Percentiles rank a stretch among this genome's conserved stretches.
phyloP scores from a whole-genome alignment of 495 filamentous ascomycete genomes.

The Talaromyces ruber region DNA sequence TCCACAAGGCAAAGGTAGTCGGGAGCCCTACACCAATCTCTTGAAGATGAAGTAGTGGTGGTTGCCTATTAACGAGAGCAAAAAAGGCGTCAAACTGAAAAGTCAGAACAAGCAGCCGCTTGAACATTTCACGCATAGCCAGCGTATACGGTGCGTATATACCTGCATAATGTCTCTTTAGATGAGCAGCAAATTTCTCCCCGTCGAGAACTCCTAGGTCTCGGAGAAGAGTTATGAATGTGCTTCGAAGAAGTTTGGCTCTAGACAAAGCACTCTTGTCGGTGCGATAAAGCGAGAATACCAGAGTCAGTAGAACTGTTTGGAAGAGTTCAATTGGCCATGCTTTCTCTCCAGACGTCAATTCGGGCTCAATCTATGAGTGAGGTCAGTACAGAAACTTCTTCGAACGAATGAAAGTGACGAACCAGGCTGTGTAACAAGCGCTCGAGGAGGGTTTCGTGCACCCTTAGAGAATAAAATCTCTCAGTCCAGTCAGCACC shows the following conservation, averaged over 20 bases:
- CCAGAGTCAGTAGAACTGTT: not conserved
- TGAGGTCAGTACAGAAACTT: not conserved
- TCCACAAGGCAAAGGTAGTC: slow-evolving; percentile 1
- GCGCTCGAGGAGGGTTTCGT: slow-evolving; percentile 1
- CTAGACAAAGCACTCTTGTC: not conserved
- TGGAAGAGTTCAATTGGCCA: slow-evolving; percentile 4
- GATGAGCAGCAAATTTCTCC: not conserved
- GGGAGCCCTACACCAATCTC: not conserved
- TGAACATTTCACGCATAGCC: not conserved
- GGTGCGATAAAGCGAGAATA: slow-evolving; percentile 3
- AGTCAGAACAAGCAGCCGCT: not conserved
- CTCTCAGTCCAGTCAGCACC: not conserved
- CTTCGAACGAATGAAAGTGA: not conserved
- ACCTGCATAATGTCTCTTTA: not conserved
- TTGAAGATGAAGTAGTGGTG: not conserved
- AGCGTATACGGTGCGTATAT: not conserved
- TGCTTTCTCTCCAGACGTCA: not conserved
- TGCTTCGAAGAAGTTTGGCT: slow-evolving; percentile 5
- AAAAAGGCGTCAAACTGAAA: not conserved
- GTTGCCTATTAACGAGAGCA: not conserved
- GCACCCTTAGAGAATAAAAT: not conserved
- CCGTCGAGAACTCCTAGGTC: not conserved
- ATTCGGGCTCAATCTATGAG: not conserved
- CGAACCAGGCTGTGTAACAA: not conserved
- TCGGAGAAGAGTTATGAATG: slow-evolving; percentile 4